phyloP scores from a whole-genome alignment of 192 early-diverging fungal genomes.

The Mortierella claussenii region DNA sequence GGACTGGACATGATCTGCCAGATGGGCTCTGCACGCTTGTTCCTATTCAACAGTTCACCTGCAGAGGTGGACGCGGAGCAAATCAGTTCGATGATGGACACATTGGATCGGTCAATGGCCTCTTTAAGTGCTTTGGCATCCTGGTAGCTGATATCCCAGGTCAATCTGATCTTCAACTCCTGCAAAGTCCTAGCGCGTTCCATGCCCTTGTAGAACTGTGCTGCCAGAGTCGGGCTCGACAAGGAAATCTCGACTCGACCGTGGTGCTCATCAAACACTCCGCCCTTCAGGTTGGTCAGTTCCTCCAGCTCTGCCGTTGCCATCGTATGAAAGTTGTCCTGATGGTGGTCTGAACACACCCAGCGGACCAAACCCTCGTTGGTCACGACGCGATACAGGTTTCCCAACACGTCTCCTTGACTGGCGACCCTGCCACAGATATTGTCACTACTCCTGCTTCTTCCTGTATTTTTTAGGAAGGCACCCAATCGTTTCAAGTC shows the following conservation, averaged over 20 bases:
- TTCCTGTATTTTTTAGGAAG: conserved; percentile 19
- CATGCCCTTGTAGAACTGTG: conserved; percentile 21
- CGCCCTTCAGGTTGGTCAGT: neutral
- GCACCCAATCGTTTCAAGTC: conserved; percentile 10
- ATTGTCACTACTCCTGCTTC: too few relatives aligned
- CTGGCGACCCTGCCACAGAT: too few relatives aligned
- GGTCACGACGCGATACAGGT: conserved; percentile 18
- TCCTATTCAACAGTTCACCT: neutral
- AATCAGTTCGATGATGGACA: neutral
- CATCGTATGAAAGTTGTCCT: conserved; percentile 1
- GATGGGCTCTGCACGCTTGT: neutral
- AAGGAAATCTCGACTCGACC: conserved; percentile 11
- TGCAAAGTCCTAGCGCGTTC: conserved; percentile 11
- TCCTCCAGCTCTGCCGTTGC: neutral
- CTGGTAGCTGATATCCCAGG: neutral
- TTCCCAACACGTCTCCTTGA: conserved; percentile 5
- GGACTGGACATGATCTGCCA: conserved; percentile 4
- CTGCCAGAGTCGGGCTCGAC: neutral
- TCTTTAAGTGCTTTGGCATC: conserved; percentile 16
- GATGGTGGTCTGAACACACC: conserved; percentile 33
- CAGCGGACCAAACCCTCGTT: conserved; percentile 21
- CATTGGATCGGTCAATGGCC: conserved; percentile 7
- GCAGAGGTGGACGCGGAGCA: neutral
- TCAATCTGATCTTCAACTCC: conserved; percentile 1
- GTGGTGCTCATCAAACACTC: conserved; percentile 7